Evolutionary conservation across 164 flowering plant genomes (phyloP).

Genomic region (Buxus sempervirens): DNA sequence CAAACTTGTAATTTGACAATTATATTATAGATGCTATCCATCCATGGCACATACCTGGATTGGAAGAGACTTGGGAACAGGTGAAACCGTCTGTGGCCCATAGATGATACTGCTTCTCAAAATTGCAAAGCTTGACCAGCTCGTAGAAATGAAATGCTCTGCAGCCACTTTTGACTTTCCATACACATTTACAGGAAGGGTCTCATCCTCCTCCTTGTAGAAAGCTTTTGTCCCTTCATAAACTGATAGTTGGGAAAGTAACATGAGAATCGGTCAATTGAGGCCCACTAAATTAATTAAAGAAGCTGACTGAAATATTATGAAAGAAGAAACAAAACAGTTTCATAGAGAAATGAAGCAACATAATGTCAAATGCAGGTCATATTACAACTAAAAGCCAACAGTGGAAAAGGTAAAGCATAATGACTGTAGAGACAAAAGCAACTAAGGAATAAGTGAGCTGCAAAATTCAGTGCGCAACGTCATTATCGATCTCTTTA

Average conservation of each 20-base stretch:
- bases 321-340: background rate
- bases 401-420: background rate
- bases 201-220: slow-evolving; percentile 88
- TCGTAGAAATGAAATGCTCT: slow-evolving; percentile 57
- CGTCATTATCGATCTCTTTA: background rate
- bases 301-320: background rate
- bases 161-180: slow-evolving; percentile 91
- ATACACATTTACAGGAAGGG: slow-evolving; percentile 80
- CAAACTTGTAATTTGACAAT: background rate
- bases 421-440: background rate
- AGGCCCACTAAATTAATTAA: background rate
- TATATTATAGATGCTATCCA: background rate
- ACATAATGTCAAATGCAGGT: background rate
- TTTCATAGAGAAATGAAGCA: background rate
- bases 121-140: slow-evolving; percentile 71
- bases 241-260: slow-evolving; percentile 41
- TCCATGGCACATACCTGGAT: slow-evolving; percentile 56
- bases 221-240: slow-evolving; percentile 91
- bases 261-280: slow-evolving; percentile 10
- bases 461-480: background rate
- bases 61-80: slow-evolving; percentile 85
- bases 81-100: slow-evolving; percentile 83
- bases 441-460: background rate
- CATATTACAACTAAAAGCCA: background rate
- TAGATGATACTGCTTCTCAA: slow-evolving; percentile 92